A percentile compares a stretch with the other conserved stretches of the same genome.
These are phyloP conservation scores for Eucalyptus sideroxylon DNA, from an alignment of 345 rosid genomes.

Conservation along the genomic window DNA sequence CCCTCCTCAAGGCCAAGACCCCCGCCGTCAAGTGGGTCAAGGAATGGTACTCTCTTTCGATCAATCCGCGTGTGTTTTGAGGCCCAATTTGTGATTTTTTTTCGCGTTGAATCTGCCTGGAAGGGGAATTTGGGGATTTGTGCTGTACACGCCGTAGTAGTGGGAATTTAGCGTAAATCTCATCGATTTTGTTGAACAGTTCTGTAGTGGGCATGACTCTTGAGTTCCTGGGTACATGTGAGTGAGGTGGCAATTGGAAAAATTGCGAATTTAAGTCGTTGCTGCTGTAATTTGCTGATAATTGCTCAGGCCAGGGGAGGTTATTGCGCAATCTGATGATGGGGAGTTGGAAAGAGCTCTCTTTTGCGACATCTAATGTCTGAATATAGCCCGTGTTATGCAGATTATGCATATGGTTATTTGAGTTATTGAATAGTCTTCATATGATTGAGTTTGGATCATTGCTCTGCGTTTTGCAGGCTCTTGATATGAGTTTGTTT, in stretches of 20 bases:
- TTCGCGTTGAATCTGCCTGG: too few species aligned
- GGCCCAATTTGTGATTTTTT: not conserved
- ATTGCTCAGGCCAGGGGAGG: not conserved
- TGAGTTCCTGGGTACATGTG: not conserved
- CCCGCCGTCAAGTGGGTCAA: conserved; percentile 84
- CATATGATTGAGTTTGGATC: not conserved
- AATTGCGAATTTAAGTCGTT: not conserved
- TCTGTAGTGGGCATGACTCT: not conserved
- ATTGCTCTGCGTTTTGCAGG: not conserved
- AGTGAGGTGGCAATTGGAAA: not conserved
- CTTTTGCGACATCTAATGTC: not conserved
- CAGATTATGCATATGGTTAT: not conserved
- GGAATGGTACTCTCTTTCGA: conserved; percentile 48
- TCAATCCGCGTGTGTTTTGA: not conserved
- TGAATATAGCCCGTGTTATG: not conserved
- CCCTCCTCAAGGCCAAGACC: conserved; percentile 48
- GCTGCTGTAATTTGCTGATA: not conserved
- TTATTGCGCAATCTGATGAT: not conserved
- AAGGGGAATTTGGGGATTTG: not conserved
- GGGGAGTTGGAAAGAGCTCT: not conserved
- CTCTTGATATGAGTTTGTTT: not conserved
- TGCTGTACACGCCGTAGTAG: not conserved
- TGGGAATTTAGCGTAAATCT: not conserved
- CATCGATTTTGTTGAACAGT: not conserved
- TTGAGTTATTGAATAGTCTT: not conserved